Conservation (phyloP, 768 basidiomycete genomes). For the Hirschioporus abietinus region DNA sequence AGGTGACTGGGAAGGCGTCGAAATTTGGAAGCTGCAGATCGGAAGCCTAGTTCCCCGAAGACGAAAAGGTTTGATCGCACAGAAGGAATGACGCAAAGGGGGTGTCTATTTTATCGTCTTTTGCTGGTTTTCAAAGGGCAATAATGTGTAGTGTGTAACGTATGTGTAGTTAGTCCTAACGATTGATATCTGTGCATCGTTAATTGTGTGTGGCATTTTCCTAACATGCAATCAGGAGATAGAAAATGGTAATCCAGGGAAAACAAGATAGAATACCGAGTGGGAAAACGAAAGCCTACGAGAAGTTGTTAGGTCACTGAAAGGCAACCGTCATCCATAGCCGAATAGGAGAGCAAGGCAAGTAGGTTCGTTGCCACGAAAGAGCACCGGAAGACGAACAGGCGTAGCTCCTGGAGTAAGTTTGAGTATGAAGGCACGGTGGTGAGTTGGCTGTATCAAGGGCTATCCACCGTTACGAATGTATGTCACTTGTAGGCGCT, state of each 20-base stretch:
- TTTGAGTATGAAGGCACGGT: neutral
- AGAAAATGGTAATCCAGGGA: neutral
- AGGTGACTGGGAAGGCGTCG: constrained; percentile 76
- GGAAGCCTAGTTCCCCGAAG: no score
- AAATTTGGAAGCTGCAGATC: constrained; percentile 61
- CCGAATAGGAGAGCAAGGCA: neutral
- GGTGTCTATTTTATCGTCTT: neutral
- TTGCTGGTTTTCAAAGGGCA: neutral
- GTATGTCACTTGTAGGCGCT: neutral
- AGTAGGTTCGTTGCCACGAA: neutral
- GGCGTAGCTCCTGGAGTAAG: neutral
- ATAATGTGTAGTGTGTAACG: neutral
- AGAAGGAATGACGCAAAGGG: neutral
- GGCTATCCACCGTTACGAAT: neutral
- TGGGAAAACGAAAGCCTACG: neutral
- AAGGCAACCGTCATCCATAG: neutral
- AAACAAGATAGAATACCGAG: neutral
- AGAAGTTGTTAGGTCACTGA: neutral
- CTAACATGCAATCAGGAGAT: neutral
- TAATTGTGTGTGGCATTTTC: neutral
- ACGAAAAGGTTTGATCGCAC: neutral
- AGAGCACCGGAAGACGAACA: neutral
- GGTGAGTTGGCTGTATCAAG: neutral
- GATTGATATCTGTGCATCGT: neutral
- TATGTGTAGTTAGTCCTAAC: neutral